phyloP scores from a whole-genome alignment of 2,329 filamentous ascomycete genomes.

The Didymella sp. region DNA sequence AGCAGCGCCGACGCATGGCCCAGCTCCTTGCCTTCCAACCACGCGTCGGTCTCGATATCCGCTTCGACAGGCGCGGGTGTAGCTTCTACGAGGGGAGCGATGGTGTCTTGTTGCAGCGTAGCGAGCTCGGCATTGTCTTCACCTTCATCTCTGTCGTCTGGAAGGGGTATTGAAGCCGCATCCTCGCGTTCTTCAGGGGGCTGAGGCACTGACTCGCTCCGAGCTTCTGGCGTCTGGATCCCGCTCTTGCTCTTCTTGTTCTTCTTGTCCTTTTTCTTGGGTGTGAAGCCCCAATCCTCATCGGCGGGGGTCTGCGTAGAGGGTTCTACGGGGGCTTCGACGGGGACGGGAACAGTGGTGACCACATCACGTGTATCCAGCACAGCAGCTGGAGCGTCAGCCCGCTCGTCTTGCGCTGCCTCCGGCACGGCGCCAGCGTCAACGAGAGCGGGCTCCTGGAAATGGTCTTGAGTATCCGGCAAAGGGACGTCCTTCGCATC shows the following conservation, averaged over 20 bases:
- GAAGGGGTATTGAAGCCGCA: not conserved
- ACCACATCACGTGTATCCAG: not conserved
- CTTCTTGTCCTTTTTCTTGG: slow-evolving; percentile 34
- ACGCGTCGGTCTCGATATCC: slow-evolving; percentile 7
- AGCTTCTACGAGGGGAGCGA: not conserved
- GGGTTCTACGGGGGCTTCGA: not conserved
- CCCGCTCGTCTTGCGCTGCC: not conserved
- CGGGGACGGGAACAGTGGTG: no score
- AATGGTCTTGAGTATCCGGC: not conserved
- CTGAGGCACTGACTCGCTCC: slow-evolving; percentile 5
- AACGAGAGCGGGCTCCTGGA: not conserved
- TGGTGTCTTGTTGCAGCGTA: not conserved
- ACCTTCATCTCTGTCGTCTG: no score
- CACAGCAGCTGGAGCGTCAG: not conserved
- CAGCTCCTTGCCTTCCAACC: slow-evolving; percentile 8
- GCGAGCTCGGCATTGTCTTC: not conserved
- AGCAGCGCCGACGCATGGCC: slow-evolving; percentile 4
- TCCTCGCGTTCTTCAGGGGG: not conserved
- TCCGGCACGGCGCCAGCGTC: not conserved
- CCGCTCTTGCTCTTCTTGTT: slow-evolving; percentile 28
- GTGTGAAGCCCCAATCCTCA: slow-evolving; percentile 17
- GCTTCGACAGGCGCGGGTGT: not conserved
- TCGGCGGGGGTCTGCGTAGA: slow-evolving; percentile 3
- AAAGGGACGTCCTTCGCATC: not conserved
- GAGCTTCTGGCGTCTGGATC: slow-evolving; percentile 15